Percentiles rank a stretch among this genome's conserved stretches.
Conservation (phyloP, 805 yeast species). For the Cyberlindnera sargentensis region DNA sequence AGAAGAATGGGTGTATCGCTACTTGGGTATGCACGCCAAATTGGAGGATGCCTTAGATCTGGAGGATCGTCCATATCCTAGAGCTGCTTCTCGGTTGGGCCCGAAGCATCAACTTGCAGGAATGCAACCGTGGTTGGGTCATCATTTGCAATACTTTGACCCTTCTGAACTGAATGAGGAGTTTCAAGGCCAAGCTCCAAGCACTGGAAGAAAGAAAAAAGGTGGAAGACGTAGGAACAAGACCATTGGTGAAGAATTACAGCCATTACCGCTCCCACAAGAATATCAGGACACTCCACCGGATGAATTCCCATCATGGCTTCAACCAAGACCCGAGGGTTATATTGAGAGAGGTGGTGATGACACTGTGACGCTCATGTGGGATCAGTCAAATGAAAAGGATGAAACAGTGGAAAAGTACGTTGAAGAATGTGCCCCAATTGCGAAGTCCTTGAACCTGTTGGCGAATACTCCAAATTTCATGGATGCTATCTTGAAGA, state of each 20-base stretch:
- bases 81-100: slow-evolving; percentile 74
- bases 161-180: slow-evolving; percentile 13
- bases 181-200: slow-evolving; percentile 18
- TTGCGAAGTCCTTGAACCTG: slow-evolving; percentile 50
- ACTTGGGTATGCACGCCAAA: slow-evolving; percentile 66
- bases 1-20: slow-evolving; percentile 82
- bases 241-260: slow-evolving; percentile 18
- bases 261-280: slow-evolving; percentile 36
- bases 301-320: slow-evolving; percentile 60
- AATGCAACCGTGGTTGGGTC: slow-evolving; percentile 57
- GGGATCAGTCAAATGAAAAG: slow-evolving; percentile 43
- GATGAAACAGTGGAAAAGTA: slow-evolving; percentile 40
- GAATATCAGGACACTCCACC: slow-evolving; percentile 35
- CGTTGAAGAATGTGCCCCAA: slow-evolving; percentile 44
- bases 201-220: slow-evolving; percentile 16
- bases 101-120: slow-evolving; percentile 64
- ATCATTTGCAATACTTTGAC: slow-evolving; percentile 63
- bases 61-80: slow-evolving; percentile 73
- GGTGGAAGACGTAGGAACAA: slow-evolving; percentile 14
- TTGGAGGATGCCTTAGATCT: slow-evolving; percentile 72
- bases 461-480: slow-evolving; percentile 72
- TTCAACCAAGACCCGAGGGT: slow-evolving; percentile 73
- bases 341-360: slow-evolving; percentile 81
- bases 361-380: slow-evolving; percentile 54
- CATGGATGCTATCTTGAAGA: slow-evolving; percentile 61